Evolutionary conservation across 2,329 filamentous ascomycete genomes (phyloP).

Genomic region (Pyrenophora tritici-repentis): DNA sequence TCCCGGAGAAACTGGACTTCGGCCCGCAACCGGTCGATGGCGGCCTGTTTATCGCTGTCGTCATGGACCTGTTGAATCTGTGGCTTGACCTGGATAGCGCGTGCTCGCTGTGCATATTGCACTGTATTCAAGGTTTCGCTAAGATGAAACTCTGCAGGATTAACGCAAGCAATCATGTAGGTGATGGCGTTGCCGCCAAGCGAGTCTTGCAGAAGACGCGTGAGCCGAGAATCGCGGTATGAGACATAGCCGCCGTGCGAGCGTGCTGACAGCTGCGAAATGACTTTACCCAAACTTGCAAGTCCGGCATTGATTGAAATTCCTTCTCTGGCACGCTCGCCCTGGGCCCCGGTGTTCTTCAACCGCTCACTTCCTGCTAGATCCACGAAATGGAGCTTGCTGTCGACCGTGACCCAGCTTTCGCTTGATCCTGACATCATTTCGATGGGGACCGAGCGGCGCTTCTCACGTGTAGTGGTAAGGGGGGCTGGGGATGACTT

Average conservation of each 20-base stretch:
- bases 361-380: conserved; percentile 93
- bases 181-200: conserved; percentile 96
- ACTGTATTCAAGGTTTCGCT: conserved; percentile 98
- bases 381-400: conserved; percentile 98
- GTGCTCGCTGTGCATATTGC: conserved; percentile 90
- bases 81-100: conserved; percentile 96
- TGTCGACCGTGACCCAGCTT: conserved; percentile 82
- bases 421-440: conserved; percentile 66
- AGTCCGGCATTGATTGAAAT: conserved; percentile 98
- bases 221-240: conserved; percentile 97
- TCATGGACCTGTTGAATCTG: conserved; percentile 89
- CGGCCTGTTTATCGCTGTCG: conserved; percentile 88
- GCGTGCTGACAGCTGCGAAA: conserved; percentile 93
- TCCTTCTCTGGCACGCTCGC: conserved; percentile 90
- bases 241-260: conserved; percentile 89
- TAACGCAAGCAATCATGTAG: conserved; percentile 99
- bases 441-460: conserved; percentile 84
- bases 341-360: conserved; percentile 95
- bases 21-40: conserved; percentile 90
- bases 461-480: conserved; percentile 70
- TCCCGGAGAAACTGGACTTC: conserved; percentile 93
- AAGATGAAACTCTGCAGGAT: conserved; percentile 92
- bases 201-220: conserved; percentile 92
- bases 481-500: conserved; percentile 61
- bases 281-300: conserved; percentile 94